A percentile compares a stretch with the other conserved stretches of the same genome.
These are phyloP conservation scores for Podospora australis DNA, from an alignment of 495 filamentous ascomycete genomes.

Conservation along the genomic window DNA sequence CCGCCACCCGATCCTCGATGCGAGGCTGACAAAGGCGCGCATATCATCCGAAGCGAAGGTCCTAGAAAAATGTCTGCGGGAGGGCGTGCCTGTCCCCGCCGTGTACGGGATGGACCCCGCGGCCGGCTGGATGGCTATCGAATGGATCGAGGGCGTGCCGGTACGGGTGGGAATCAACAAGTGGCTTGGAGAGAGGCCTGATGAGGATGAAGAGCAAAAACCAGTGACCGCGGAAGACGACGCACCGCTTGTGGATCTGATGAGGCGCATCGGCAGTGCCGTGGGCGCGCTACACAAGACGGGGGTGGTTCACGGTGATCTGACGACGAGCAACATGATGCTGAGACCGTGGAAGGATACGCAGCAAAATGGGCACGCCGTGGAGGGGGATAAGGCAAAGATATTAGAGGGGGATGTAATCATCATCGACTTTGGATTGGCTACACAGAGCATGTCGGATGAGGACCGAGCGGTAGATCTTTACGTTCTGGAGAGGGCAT, in stretches of 20 bases:
- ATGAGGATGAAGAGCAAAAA: constrained; percentile 32
- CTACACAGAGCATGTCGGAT: constrained; percentile 70
- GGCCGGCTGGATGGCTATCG: constrained; percentile 76
- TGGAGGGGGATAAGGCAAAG: constrained; percentile 18
- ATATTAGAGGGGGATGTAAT: constrained; percentile 67
- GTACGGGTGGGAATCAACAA: constrained; percentile 61
- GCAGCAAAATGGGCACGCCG: constrained; percentile 10
- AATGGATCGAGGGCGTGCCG: constrained; percentile 77
- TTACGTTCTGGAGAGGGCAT: constrained; percentile 95
- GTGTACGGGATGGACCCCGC: constrained; percentile 71
- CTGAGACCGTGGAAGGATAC: constrained; percentile 41
- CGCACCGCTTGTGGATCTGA: constrained; percentile 43
- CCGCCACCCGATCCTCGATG: constrained; percentile 86
- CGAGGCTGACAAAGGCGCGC: constrained; percentile 76
- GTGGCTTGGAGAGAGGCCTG: constrained; percentile 48
- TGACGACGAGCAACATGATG: constrained; percentile 98
- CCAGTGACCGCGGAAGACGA: constrained; percentile 21
- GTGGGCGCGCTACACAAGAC: constrained; percentile 75
- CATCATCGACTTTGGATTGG: constrained; percentile 93
- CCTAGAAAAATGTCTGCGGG: constrained; percentile 62
- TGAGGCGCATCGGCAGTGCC: constrained; percentile 64
- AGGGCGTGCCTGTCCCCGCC: constrained; percentile 72
- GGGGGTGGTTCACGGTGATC: constrained; percentile 87
- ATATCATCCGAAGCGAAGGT: constrained; percentile 83
- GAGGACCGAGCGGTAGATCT: constrained; percentile 95